These are phyloP conservation scores for Epichloe amarillans DNA, from an alignment of 2,329 filamentous ascomycete species.

Conservation along the genomic window DNA sequence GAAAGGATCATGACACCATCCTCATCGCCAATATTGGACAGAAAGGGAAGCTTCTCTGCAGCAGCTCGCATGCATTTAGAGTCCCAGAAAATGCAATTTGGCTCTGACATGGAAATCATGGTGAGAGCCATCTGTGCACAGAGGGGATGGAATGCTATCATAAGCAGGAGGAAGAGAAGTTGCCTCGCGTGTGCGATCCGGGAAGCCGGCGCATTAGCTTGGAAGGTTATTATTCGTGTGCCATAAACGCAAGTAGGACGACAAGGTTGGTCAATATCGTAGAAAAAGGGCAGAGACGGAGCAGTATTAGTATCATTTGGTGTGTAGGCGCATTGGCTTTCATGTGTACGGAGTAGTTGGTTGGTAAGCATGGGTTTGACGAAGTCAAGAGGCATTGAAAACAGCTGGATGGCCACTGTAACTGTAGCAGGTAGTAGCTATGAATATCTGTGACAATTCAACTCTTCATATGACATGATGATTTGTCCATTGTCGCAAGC, in stretches of 20 bases:
- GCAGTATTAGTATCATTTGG: not conserved
- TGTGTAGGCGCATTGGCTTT: not conserved
- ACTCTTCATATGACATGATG: not conserved
- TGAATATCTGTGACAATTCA: not conserved
- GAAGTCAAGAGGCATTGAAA: not conserved
- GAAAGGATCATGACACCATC: conserved; percentile 20
- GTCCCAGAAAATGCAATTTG: conserved; percentile 42
- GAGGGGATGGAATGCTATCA: conserved; percentile 58
- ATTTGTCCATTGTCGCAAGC: no score
- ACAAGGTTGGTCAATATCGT: not conserved
- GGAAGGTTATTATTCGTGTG: conserved; percentile 52
- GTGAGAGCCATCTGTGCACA: conserved; percentile 62
- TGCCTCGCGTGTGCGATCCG: conserved; percentile 64
- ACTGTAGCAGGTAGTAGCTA: not conserved
- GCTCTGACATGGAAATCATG: conserved; percentile 55
- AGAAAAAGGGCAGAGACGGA: not conserved
- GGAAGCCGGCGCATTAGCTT: conserved; percentile 57
- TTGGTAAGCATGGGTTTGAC: not conserved
- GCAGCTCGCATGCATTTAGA: conserved; percentile 42
- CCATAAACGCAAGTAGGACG: conserved; percentile 21
- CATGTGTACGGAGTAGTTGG: not conserved
- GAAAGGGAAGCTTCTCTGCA: conserved; percentile 26
- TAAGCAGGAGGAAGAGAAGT: conserved; percentile 52
- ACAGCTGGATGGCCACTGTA: not conserved
- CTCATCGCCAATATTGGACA: conserved; percentile 17